Evolutionary conservation across 2,329 filamentous ascomycete genomes (phyloP), one percentile per base, ranked within the genome.

Genomic region (Xylariaceae sp.): DNA sequence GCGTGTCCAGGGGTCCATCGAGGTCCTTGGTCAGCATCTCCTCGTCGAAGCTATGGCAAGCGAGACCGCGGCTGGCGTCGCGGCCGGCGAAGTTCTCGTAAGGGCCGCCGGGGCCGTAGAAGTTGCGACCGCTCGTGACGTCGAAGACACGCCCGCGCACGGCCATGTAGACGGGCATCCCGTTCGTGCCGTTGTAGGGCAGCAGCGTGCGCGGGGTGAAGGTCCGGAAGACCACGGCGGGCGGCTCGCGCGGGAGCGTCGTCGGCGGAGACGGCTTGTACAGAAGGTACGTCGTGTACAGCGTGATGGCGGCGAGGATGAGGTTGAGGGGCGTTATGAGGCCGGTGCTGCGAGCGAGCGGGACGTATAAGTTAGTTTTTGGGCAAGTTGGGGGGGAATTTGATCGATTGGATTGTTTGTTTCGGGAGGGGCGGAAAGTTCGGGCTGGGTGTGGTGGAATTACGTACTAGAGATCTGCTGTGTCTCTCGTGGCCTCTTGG

Each of bases 31-130:
- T 97, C 66, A 97, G 68, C 88, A 97, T 94, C 5, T 89, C 85
- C 70, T 86, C 79, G 60, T 96, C 92, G 62, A 98, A 97, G 67
- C 87, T 94, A 43, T 89, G 87, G 62, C 78, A 86, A 1, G 92
- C 90, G 44, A 98, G 68, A 1, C 92, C 92, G 36, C 90, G 76
- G 49, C 78, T 88, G 14, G 92, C 92, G 64, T 98, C 92, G 27
- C 89, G 73, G 1, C 92, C 92, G 0, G 92, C 92, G 59, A 98
- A 98, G 68, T 97, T 97, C 62, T 83, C 82, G 63, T 98, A 98
- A 2, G 90, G 88, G 0, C 90, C 90, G 9, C 88, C 89, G 14
- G 92, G 92, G 3, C 92, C 92, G 67, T 98, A 98, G 65, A 97
- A 97, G 69, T 94, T 89, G 57, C 83, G 78, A 16, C 92, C 90